Evolutionary conservation across 2,329 filamentous ascomycete genomes (phyloP).

Genomic region (Pezicula neosporulosa): DNA sequence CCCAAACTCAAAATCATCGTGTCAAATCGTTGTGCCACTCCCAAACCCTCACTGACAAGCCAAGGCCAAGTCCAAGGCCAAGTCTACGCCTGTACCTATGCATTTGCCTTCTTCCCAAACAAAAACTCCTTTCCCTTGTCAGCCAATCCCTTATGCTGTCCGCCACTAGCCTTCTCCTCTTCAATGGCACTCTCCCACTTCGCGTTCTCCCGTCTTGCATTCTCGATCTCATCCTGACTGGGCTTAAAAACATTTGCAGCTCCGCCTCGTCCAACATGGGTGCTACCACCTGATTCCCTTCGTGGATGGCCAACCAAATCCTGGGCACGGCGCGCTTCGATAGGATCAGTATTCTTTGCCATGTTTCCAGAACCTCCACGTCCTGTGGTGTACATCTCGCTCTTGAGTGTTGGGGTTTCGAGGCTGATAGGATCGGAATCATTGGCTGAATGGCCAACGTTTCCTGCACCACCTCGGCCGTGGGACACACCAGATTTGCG

Average conservation of each 20-base stretch:
- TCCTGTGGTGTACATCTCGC: slow-evolving; percentile 81
- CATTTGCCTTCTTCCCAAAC: slow-evolving; percentile 33
- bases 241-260: slow-evolving; percentile 66
- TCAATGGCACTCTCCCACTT: slow-evolving; percentile 22
- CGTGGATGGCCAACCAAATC: slow-evolving; percentile 65
- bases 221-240: slow-evolving; percentile 27
- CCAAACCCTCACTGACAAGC: too few species aligned
- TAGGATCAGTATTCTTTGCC: slow-evolving; percentile 67
- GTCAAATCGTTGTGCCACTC: too few species aligned
- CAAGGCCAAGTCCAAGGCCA: neutral
- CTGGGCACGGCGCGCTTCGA: slow-evolving; percentile 74
- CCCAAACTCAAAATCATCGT: neutral
- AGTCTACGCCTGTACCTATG: neutral
- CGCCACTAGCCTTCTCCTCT: slow-evolving; percentile 16
- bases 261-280: slow-evolving; percentile 71
- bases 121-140: slow-evolving; percentile 52
- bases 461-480: slow-evolving; percentile 73
- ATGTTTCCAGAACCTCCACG: slow-evolving; percentile 89
- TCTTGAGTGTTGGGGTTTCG: slow-evolving; percentile 79
- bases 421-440: slow-evolving; percentile 60
- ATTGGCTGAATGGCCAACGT: slow-evolving; percentile 56
- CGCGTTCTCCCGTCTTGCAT: slow-evolving; percentile 26
- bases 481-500: slow-evolving; percentile 43
- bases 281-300: slow-evolving; percentile 53
- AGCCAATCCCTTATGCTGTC: slow-evolving; percentile 36